phyloP scores from a whole-genome alignment of 768 basidiomycete genomes.

The Exsudoporus frostii region DNA sequence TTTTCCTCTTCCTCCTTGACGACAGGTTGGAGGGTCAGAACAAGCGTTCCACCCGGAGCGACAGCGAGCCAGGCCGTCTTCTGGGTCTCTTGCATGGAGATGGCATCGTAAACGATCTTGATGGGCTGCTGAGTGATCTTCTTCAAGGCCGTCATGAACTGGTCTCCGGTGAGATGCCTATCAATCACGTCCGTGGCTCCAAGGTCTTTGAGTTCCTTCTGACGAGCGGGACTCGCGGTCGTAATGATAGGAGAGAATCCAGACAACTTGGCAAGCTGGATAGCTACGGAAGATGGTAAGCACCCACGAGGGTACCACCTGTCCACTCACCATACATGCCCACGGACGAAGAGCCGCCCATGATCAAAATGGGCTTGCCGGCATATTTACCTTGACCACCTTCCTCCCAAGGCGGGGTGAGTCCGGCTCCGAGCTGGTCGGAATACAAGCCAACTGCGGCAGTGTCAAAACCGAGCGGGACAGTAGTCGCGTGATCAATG shows the following conservation, averaged over 20 bases:
- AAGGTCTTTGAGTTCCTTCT: slow-evolving; percentile 31
- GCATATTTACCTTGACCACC: slow-evolving; percentile 36
- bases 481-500: slow-evolving; percentile 44
- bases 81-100: slow-evolving; percentile 36
- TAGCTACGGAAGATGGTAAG: slow-evolving; percentile 22
- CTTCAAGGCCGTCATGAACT: slow-evolving; percentile 18
- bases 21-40: slow-evolving; percentile 23
- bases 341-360: slow-evolving; percentile 48
- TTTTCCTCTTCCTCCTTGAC: slow-evolving; percentile 24
- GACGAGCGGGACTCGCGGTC: slow-evolving; percentile 34
- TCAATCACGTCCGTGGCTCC: slow-evolving; percentile 43
- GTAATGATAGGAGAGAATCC: slow-evolving; percentile 43
- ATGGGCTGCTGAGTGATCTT: slow-evolving; percentile 25
- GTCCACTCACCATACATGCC: slow-evolving; percentile 43
- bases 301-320: neutral
- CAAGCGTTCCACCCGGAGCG: slow-evolving; percentile 32
- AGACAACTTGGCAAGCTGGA: slow-evolving; percentile 39
- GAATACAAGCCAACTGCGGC: slow-evolving; percentile 47
- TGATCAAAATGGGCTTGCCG: slow-evolving; percentile 41
- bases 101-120: slow-evolving; percentile 29
- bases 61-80: slow-evolving; percentile 31
- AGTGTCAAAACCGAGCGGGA: slow-evolving; percentile 47
- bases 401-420: slow-evolving; percentile 36
- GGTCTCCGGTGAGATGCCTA: slow-evolving; percentile 16
- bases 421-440: slow-evolving; percentile 35